Base-by-base conservation (phyloP, 2,329 filamentous ascomycete species). In the Pseudocercospora fuligena region DNA sequence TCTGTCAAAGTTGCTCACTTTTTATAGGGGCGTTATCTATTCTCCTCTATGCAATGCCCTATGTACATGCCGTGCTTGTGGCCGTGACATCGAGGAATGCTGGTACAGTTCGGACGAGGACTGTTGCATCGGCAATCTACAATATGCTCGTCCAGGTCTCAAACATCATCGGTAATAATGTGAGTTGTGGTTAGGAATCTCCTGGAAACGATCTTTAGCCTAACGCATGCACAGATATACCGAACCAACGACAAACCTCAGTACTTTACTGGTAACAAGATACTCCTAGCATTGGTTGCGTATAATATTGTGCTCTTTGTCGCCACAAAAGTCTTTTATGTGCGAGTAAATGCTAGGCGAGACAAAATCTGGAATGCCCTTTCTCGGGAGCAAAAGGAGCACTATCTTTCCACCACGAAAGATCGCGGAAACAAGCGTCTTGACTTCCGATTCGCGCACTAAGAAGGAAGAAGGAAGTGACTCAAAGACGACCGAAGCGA, bases 51-150 rank as follows among this genome's bases (percentile, higher is more conserved):
- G 49, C 49, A 29, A 25, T 23, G 23, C 80, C 80, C 0, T 83
- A 81, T 60, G 77, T 80, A 58, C 84, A 90, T 72, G 86, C 87
- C 0, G 85, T 89, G 27, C 77, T 88, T 2, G 88, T 89, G 0
- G 87, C 84, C 0, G 85, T 87, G 76, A 88, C 85, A 1, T 88
- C 86, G 1, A 83, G 87, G 62, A 90, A 90, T 72, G 85, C 87
- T 2, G 88, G 89, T 68, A 82, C 85, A 1, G 87, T 91, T 11
- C 82, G 88, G 14, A 87, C 86, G 7, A 81, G 88, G 6, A 87
- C 88, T 0, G 87, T 91, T 1, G 68, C 68, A 0, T 85, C 87
- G 0, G 88, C 87, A 0, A 79, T 87, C 12, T 90, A 90, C 77
- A 90, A 90, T 72, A 67, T 65, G 68, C 76, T 75, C 43, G 80